These are phyloP conservation scores for Epichloe glyceriae DNA, from an alignment of 2,329 filamentous ascomycete species.

Conservation along the genomic window DNA sequence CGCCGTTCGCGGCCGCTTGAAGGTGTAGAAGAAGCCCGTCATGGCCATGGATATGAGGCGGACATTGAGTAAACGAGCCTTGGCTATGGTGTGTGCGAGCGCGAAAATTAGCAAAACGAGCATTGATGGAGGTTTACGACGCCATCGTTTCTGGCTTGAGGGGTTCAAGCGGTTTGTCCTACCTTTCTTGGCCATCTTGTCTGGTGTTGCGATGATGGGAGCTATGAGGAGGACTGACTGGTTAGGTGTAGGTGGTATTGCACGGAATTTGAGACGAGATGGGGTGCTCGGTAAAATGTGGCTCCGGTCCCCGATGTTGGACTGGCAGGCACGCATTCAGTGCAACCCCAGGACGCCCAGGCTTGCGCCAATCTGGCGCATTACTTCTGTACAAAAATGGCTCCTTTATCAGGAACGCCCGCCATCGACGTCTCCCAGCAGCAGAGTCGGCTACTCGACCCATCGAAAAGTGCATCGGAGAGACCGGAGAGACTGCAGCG, in stretches of 20 bases:
- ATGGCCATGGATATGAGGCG: slow-evolving; percentile 96
- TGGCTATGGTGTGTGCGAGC: slow-evolving; percentile 38
- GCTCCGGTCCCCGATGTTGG: slow-evolving; percentile 5
- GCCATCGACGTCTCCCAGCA: too few species aligned
- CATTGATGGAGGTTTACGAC: background rate
- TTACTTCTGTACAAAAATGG: too few species aligned
- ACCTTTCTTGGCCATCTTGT: slow-evolving; percentile 16
- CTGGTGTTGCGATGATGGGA: background rate
- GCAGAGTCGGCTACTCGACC: too few species aligned
- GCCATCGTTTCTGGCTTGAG: background rate
- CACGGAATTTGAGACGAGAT: background rate
- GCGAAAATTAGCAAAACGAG: slow-evolving; percentile 6
- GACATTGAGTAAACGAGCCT: slow-evolving; percentile 85
- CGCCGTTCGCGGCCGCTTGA: slow-evolving; percentile 67
- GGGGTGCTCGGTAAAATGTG: slow-evolving; percentile 7
- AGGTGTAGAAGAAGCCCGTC: slow-evolving; percentile 94
- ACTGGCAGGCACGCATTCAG: too few species aligned
- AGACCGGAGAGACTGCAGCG: background rate
- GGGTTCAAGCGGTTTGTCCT: background rate
- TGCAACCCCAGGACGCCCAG: too few species aligned
- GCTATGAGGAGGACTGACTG: background rate
- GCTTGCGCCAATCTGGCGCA: too few species aligned
- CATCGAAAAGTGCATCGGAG: too few species aligned
- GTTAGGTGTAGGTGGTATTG: background rate
- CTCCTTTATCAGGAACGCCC: too few species aligned